Percentiles rank a stretch among this genome's conserved stretches.
phyloP scores from a whole-genome alignment of 2,329 filamentous ascomycete genomes.

The Pseudocercospora crystallina region DNA sequence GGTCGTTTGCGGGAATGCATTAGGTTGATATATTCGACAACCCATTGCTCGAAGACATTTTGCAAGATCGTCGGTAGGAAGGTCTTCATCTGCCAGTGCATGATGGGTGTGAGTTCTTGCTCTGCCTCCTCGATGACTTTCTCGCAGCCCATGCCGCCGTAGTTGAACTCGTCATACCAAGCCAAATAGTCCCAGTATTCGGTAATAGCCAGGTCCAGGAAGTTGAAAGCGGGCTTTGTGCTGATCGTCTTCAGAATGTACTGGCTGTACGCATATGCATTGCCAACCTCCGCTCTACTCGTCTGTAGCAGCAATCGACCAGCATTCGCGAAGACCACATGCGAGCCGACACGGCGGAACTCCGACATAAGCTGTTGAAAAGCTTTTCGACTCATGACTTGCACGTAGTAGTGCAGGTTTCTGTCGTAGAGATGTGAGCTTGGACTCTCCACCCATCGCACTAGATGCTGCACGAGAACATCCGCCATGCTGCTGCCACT shows the following conservation, averaged over 20 bases:
- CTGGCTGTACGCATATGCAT: slow-evolving; percentile 93
- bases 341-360: slow-evolving; percentile 90
- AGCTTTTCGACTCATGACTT: slow-evolving; percentile 97
- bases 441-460: slow-evolving; percentile 94
- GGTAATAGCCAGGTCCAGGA: slow-evolving; percentile 93
- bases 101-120: slow-evolving; percentile 83
- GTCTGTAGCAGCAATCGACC: slow-evolving; percentile 91
- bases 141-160: slow-evolving; percentile 87
- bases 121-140: slow-evolving; percentile 74
- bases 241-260: slow-evolving; percentile 98
- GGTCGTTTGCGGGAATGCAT: slow-evolving; percentile 87
- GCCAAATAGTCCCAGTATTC: slow-evolving; percentile 99
- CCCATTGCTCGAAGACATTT: slow-evolving; percentile 83
- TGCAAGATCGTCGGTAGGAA: slow-evolving; percentile 82
- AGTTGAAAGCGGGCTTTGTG: slow-evolving; percentile 91
- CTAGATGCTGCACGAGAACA: slow-evolving; percentile 93
- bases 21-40: slow-evolving; percentile 89
- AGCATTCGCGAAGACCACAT: slow-evolving; percentile 90
- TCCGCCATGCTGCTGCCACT: slow-evolving; percentile 91
- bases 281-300: slow-evolving; percentile 93
- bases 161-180: slow-evolving; percentile 99
- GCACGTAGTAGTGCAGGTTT: slow-evolving; percentile 92
- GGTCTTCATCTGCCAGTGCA: slow-evolving; percentile 96
- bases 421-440: slow-evolving; percentile 94
- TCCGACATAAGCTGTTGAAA: slow-evolving; percentile 96